A percentile compares a stretch with the other conserved stretches of the same genome.
Conservation (phyloP, 1,139 yeast genomes). For the Magnusiomyces tetraspermus region DNA sequence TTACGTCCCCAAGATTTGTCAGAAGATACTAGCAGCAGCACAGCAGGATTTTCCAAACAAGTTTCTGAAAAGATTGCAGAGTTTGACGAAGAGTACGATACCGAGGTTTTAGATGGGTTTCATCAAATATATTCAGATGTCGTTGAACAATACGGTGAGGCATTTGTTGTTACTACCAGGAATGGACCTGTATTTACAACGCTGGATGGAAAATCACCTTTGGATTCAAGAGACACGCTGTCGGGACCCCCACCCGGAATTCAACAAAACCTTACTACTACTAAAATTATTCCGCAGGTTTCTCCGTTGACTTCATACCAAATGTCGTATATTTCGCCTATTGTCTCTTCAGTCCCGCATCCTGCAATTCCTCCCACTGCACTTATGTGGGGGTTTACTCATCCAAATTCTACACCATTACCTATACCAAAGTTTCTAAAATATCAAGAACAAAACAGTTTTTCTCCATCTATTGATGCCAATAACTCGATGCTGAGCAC, state of each 20-base stretch:
- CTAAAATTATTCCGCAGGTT: conserved; percentile 51
- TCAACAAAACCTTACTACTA: conserved; percentile 48
- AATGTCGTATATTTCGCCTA: conserved; percentile 47
- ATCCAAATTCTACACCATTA: conserved; percentile 79
- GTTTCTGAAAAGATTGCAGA: conserved; percentile 16
- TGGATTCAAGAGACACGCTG: conserved; percentile 48
- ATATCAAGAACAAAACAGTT: conserved; percentile 50
- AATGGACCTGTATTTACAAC: conserved; percentile 64
- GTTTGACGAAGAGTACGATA: conserved; percentile 27
- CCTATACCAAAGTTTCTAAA: conserved; percentile 78
- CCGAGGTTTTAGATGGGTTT: conserved; percentile 47
- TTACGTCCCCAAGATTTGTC: conserved; percentile 24
- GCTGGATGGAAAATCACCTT: conserved; percentile 48
- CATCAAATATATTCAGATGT: conserved; percentile 54
- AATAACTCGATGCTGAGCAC: conserved; percentile 56
- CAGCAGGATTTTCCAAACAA: conserved; percentile 20
- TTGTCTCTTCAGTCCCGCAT: conserved; percentile 43
- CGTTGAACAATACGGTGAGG: conserved; percentile 55
- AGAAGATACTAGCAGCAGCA: conserved; percentile 7
- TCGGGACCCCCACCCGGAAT: conserved; percentile 34
- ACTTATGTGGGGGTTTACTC: conserved; percentile 60
- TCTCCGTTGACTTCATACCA: conserved; percentile 32
- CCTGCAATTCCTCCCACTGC: conserved; percentile 60
- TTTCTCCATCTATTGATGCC: conserved; percentile 75
- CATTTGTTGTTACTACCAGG: conserved; percentile 41